Evolutionary conservation across 352 stramenopile species (phyloP).

Genomic region (Phytophthora capsici): DNA sequence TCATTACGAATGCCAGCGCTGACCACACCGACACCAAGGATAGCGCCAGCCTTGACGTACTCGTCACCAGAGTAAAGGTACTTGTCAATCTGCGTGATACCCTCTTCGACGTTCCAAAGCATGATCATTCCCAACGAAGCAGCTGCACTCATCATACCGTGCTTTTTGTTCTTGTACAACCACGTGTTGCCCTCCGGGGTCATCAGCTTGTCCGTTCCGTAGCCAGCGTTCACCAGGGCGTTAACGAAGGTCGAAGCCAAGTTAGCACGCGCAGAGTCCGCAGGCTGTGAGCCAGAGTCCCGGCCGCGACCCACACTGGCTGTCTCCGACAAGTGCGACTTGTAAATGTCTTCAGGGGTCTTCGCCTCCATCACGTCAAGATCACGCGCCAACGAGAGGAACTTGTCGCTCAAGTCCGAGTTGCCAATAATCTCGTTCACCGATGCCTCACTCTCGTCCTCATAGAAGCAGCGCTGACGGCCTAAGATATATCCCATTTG

Average conservation of each 20-base stretch:
- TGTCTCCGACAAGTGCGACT: conserved; percentile 98
- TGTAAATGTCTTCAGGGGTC: conserved; percentile 99
- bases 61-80: conserved; percentile 99
- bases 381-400: conserved; percentile 96
- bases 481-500: conserved; percentile 98
- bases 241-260: conserved; percentile 99
- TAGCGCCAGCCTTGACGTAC: conserved; percentile 98
- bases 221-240: conserved; percentile 99
- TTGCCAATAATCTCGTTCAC: conserved; percentile 98
- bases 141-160: conserved; percentile 98
- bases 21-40: conserved; percentile 97
- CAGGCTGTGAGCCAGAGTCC: conserved; percentile 76
- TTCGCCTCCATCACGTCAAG: conserved; percentile 98
- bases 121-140: conserved; percentile 98
- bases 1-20: conserved; percentile 95
- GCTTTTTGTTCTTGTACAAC: conserved; percentile 99
- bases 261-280: conserved; percentile 98
- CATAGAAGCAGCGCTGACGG: conserved; percentile 94
- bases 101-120: conserved; percentile 99
- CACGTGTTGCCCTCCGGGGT: conserved; percentile 95
- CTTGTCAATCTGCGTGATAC: conserved; percentile 99
- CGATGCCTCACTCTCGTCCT: conserved; percentile 92
- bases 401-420: conserved; percentile 96
- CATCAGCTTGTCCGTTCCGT: conserved; percentile 97
- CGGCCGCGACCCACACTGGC: conserved; percentile 75